These are phyloP conservation scores for Geotrichum carabidarum DNA, from an alignment of 1,139 yeast species.

Conservation along the genomic window DNA sequence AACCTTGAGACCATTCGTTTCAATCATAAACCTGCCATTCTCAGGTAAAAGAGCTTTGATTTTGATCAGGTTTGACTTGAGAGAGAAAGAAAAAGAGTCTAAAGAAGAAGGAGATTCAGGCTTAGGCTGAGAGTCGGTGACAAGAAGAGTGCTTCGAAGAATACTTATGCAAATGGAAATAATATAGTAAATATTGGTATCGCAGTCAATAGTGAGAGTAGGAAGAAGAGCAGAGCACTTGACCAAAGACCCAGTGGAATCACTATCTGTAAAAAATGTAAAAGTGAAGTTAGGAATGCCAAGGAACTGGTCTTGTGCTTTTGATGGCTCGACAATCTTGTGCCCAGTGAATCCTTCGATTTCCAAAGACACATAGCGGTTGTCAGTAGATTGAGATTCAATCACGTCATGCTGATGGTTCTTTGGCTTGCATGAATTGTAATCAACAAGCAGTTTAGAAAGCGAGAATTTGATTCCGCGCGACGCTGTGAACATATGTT, in stretches of 20 bases:
- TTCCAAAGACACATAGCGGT: constrained; percentile 21
- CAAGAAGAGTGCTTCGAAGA: constrained; percentile 22
- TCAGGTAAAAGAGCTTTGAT: constrained; percentile 49
- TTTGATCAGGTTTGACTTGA: constrained; percentile 42
- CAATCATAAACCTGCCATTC: constrained; percentile 49
- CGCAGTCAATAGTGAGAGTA: constrained; percentile 29
- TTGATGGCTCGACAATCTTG: constrained; percentile 28
- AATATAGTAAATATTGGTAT: constrained; percentile 33
- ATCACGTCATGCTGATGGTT: neutral
- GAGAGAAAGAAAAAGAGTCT: constrained; percentile 37
- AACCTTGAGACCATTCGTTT: constrained; percentile 42
- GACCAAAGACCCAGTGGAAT: constrained; percentile 18
- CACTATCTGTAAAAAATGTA: constrained; percentile 24
- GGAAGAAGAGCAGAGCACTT: constrained; percentile 29
- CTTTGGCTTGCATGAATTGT: neutral
- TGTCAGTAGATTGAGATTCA: constrained; percentile 4
- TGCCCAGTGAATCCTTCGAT: constrained; percentile 33
- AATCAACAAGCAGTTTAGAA: constrained; percentile 6
- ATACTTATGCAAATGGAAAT: constrained; percentile 26
- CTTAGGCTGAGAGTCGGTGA: neutral
- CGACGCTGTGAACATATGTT: constrained; percentile 7
- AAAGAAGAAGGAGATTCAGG: neutral
- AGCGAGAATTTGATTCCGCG: constrained; percentile 10
- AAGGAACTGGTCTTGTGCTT: constrained; percentile 25
- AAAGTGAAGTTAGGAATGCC: constrained; percentile 30